These are phyloP conservation scores for Nectriaceae sp. DNA, from an alignment of 2,329 filamentous ascomycete genomes.

Conservation along the genomic window DNA sequence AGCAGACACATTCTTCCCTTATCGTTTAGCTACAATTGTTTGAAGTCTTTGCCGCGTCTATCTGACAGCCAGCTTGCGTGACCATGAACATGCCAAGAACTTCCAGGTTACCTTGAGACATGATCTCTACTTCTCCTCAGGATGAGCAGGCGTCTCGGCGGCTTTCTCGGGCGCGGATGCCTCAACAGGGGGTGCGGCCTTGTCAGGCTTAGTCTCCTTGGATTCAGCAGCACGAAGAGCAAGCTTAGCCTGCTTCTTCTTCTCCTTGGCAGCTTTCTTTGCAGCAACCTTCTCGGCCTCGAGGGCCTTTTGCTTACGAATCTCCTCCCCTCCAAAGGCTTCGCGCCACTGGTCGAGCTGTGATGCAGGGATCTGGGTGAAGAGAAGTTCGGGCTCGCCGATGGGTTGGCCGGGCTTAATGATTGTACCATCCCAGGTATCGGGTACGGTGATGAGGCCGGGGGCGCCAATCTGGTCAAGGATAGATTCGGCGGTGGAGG, in stretches of 20 bases:
- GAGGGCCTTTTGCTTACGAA: constrained; percentile 69
- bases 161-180: constrained; percentile 12
- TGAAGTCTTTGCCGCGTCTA: neutral
- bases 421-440: constrained; percentile 62
- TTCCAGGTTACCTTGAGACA: neutral
- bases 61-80: too few relatives aligned
- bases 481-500: constrained; percentile 74
- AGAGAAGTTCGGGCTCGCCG: constrained; percentile 76
- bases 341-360: constrained; percentile 84
- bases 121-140: constrained; percentile 8
- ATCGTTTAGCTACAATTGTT: neutral
- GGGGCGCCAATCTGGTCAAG: constrained; percentile 70
- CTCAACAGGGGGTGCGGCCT: constrained; percentile 5
- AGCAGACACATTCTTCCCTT: neutral
- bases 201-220: constrained; percentile 1
- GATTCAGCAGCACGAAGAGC: constrained; percentile 21
- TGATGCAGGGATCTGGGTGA: constrained; percentile 78
- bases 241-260: constrained; percentile 48
- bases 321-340: constrained; percentile 65
- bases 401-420: constrained; percentile 78
- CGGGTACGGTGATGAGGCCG: constrained; percentile 58
- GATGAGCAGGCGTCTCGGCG: constrained; percentile 8
- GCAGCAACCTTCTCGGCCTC: constrained; percentile 51
- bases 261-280: constrained; percentile 52
- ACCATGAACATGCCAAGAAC: too few relatives aligned